Evolutionary conservation across 2,329 filamentous ascomycete genomes (phyloP).

Genomic region (Ceratocystis cubensis): DNA sequence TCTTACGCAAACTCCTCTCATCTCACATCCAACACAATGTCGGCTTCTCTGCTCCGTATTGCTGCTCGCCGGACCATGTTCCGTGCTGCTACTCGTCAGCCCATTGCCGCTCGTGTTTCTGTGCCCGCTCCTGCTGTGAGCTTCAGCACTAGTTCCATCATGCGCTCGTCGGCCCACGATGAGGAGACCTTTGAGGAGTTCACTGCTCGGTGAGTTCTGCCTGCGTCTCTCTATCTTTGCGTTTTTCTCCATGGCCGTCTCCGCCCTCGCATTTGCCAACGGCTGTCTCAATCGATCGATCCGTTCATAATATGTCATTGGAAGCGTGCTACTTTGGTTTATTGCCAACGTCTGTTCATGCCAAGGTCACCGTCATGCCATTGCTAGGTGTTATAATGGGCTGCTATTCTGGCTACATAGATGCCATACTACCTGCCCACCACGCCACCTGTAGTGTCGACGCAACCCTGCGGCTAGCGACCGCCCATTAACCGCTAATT

Average conservation of each 20-base stretch:
- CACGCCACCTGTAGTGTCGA: not conserved
- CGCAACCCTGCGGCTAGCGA: not conserved
- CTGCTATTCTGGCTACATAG: not conserved
- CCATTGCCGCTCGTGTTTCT: conserved; percentile 43
- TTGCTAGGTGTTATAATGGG: not conserved
- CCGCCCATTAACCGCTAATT: too few species aligned
- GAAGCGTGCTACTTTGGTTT: not conserved
- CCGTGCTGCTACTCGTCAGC: conserved; percentile 50
- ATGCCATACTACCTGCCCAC: not conserved
- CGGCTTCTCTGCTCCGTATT: conserved; percentile 57
- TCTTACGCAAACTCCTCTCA: not conserved
- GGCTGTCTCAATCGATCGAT: not conserved
- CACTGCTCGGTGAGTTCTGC: conserved; percentile 60
- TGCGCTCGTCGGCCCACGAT: conserved; percentile 50
- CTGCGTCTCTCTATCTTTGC: not conserved
- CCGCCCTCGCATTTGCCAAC: not conserved
- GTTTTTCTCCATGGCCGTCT: not conserved
- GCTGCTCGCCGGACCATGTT: conserved; percentile 53
- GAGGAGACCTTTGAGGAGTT: conserved; percentile 99
- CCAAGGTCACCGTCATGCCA: not conserved
- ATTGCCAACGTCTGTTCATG: not conserved
- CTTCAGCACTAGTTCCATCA: conserved; percentile 49
- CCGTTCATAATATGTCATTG: not conserved
- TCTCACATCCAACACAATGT: conserved; percentile 36
- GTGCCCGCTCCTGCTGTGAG: conserved; percentile 36